Evolutionary conservation across 371 early-diverging fungal genomes (phyloP).

Genomic region (Mucor ambiguus): DNA sequence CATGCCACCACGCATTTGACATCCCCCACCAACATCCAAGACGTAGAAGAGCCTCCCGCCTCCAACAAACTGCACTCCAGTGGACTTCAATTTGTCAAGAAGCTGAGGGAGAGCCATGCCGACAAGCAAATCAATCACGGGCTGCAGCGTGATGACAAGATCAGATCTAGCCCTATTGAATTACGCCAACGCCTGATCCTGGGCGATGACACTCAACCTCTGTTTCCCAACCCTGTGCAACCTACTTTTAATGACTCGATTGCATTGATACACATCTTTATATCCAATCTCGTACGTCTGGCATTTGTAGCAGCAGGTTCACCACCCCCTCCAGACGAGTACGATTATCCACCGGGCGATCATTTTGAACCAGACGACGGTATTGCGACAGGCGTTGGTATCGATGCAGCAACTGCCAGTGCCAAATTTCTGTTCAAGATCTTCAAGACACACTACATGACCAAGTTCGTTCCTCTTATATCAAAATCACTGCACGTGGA

Average conservation of each 20-base stretch:
- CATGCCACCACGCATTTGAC: conserved; percentile 24
- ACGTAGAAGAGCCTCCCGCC: background rate
- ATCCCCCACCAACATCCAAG: conserved; percentile 13
- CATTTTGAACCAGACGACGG: conserved; percentile 61
- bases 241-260: conserved; percentile 64
- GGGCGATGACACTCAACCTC: conserved; percentile 50
- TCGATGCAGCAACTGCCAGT: conserved; percentile 69
- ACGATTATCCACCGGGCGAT: conserved; percentile 56
- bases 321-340: conserved; percentile 60
- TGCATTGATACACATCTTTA: conserved; percentile 58
- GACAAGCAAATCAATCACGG: conserved; percentile 40
- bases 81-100: conserved; percentile 45
- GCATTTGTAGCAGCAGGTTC: conserved; percentile 72
- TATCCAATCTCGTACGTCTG: conserved; percentile 61
- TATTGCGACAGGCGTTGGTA: conserved; percentile 67
- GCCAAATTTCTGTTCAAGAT: conserved; percentile 74
- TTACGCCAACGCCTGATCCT: conserved; percentile 38
- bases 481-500: conserved; percentile 48
- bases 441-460: conserved; percentile 66
- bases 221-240: conserved; percentile 59
- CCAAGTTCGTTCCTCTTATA: conserved; percentile 71
- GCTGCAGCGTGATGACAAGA: conserved; percentile 36
- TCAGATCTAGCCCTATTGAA: conserved; percentile 32
- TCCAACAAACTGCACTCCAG: conserved; percentile 28
- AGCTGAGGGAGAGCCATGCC: conserved; percentile 40